Conservation (phyloP, 768 basidiomycete genomes). For the Lentinula detonsa region DNA sequence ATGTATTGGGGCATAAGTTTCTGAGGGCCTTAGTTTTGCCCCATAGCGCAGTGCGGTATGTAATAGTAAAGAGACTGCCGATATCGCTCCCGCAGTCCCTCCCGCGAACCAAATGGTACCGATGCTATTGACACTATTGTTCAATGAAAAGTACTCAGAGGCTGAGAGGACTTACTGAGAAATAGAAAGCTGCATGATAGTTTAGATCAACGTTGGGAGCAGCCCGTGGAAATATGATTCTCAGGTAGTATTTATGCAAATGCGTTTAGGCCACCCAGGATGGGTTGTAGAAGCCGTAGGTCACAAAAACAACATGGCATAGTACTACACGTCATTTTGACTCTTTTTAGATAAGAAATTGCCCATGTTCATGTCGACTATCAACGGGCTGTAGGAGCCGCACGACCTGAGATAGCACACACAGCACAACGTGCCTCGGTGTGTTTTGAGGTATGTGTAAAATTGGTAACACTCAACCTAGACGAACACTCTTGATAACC, state of each 20-base stretch:
- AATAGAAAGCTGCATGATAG: not conserved
- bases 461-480: slow-evolving; percentile 33
- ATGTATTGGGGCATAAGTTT: not conserved
- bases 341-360: not conserved
- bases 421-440: no score
- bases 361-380: not conserved
- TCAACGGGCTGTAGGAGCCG: not conserved
- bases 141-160: not conserved
- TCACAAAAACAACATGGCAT: no score
- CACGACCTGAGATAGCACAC: no score
- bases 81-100: not conserved
- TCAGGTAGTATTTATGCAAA: no score
- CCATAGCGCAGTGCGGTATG: not conserved
- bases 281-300: no score
- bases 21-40: no score
- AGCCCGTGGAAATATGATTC: no score
- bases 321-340: not conserved
- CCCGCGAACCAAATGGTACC: not conserved
- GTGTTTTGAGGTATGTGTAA: no score
- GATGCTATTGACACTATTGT: not conserved
- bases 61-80: not conserved
- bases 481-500: slow-evolving; percentile 78
- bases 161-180: not conserved
- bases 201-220: not conserved
- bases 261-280: no score